Evolutionary conservation across 1,139 yeast species (phyloP).

Genomic region (Pichia sp.): DNA sequence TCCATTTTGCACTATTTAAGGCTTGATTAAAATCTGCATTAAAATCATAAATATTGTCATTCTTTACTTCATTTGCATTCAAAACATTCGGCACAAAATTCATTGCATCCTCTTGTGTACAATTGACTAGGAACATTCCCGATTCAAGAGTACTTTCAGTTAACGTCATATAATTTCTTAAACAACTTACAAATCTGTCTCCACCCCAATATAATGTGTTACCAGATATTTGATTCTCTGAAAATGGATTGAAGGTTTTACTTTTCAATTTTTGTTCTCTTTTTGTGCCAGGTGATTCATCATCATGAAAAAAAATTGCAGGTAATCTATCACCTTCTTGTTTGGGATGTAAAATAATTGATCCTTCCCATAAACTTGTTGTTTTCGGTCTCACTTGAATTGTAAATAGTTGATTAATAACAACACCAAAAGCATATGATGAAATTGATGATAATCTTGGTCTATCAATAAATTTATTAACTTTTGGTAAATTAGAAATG

Average conservation of each 20-base stretch:
- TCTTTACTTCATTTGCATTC: constrained; percentile 22
- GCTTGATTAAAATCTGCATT: constrained; percentile 35
- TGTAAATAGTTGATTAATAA: constrained; percentile 60
- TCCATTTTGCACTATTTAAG: constrained; percentile 76
- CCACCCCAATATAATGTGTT: constrained; percentile 84
- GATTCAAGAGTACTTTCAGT: constrained; percentile 68
- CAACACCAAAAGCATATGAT: constrained; percentile 60
- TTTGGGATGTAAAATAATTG: constrained; percentile 63
- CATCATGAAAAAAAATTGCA: constrained; percentile 85
- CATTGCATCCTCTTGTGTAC: constrained; percentile 68
- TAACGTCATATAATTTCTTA: constrained; percentile 51
- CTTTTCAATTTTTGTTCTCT: constrained; percentile 52
- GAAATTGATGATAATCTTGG: constrained; percentile 50
- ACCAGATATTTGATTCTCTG: constrained; percentile 37
- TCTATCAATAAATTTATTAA: constrained; percentile 35
- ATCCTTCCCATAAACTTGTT: constrained; percentile 85
- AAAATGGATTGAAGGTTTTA: constrained; percentile 70
- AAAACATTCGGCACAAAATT: constrained; percentile 62
- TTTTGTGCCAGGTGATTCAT: constrained; percentile 70
- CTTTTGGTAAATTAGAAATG: constrained; percentile 18
- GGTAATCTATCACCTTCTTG: constrained; percentile 59
- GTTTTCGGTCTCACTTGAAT: constrained; percentile 74
- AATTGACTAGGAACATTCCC: constrained; percentile 70
- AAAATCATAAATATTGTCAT: constrained; percentile 9
- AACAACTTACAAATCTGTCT: constrained; percentile 54